These are phyloP conservation scores for Umbilicus rupestris DNA, from an alignment of 164 flowering plant genomes.

Conservation along the genomic window DNA sequence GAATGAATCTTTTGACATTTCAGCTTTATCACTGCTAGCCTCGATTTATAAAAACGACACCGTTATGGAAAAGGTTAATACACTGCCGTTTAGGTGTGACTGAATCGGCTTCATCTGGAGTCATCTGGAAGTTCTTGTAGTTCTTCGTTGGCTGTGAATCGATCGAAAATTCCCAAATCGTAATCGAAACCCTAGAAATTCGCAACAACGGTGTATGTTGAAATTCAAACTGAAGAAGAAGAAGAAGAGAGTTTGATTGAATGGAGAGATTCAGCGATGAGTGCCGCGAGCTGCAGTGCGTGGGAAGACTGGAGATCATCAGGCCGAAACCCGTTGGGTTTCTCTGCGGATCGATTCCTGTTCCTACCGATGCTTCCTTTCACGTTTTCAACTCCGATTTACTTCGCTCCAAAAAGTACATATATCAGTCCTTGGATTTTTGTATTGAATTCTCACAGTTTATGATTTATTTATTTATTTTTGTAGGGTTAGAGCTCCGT, in stretches of 20 bases:
- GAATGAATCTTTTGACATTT: too few relatives aligned
- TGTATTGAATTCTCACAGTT: background rate
- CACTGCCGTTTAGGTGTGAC: background rate
- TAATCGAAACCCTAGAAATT: background rate
- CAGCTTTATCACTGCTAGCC: too few relatives aligned
- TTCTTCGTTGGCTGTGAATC: background rate
- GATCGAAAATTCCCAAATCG: background rate
- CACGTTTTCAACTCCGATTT: conserved; percentile 51
- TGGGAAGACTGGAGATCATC: conserved; percentile 63
- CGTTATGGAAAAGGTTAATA: background rate
- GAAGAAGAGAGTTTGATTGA: conserved; percentile 7
- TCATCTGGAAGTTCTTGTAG: background rate
- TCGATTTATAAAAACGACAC: too few relatives aligned
- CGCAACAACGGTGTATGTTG: background rate
- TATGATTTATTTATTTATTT: background rate
- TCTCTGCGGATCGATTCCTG: conserved; percentile 85
- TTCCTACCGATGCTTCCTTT: conserved; percentile 68
- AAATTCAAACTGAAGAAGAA: background rate
- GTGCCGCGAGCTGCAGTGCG: conserved; percentile 49
- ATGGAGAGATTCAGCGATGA: conserved; percentile 5
- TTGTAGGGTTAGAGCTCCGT: conserved; percentile 59
- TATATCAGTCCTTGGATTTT: background rate
- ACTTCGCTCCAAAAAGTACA: conserved; percentile 54
- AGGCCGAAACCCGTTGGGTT: conserved; percentile 68
- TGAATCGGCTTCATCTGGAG: background rate